Base-by-base conservation (phyloP, 352 stramenopile genomes). In the Pythium dissimile region DNA sequence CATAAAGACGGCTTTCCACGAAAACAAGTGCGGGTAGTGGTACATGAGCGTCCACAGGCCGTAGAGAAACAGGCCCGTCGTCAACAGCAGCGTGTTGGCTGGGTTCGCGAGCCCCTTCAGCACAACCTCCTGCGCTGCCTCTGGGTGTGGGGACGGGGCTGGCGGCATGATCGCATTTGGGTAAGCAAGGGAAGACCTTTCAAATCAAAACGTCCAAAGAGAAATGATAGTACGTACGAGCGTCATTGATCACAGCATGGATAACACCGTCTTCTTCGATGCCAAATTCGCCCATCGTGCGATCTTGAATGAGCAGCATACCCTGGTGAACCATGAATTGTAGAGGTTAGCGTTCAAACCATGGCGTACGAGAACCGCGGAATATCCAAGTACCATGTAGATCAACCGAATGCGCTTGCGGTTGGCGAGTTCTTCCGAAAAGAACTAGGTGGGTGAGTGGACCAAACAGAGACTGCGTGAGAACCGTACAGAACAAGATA, bases 41-140 rank as follows among this genome's bases (percentile, higher is more conserved):
- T 89, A 90, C 35, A 90, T 71, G n/a, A 88, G 57, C 48, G 80
- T 88, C 82, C 82, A 92, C 15, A 92, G 45, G 3, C 80, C 75
- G 43, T 89, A 92, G 31, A 92, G 66, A 20, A 82, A 70, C 13
- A 87, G 43, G 13, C 82, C 80, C 23, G 80, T 92, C 28, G 84
- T 56, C 30, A 84, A 30, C 18, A 92, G 59, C 43, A 92, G 60
- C n/a, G 70, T 68, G 47, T 81, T 88, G 8, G 71, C 66, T 0
- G 82, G 73, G 45, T 86, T 81, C 21, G 83, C 53, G 2, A 75
- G 53, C 2, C 74, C 70, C 57, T 89, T 89, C 42, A 88, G 60
- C 23, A 80, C 70, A 9, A 73, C 42, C 6, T 75, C 62, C 18
- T 73, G 64, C 11, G 57, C 39, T 41, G 72, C 67, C 24, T 86